Evolutionary conservation across 371 early-diverging fungal species (phyloP).

Genomic region (Apophysomyces sp.): DNA sequence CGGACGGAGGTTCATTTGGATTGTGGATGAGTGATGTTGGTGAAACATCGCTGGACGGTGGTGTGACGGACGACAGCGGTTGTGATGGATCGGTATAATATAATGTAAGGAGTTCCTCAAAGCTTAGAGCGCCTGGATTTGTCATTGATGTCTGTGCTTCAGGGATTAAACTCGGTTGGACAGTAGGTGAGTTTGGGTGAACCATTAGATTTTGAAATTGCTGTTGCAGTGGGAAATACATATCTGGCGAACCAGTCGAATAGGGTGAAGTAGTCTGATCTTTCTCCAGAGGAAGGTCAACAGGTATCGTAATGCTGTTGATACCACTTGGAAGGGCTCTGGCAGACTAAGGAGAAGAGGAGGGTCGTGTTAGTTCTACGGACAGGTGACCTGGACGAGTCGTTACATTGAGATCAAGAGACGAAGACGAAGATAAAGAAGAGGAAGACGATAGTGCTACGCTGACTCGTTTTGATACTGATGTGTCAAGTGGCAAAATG

Average conservation of each 20-base stretch:
- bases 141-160: neutral
- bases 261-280: neutral
- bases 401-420: neutral
- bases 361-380: neutral
- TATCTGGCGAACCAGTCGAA: neutral
- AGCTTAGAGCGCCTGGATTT: constrained; percentile 25
- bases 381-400: neutral
- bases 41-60: neutral
- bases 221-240: neutral
- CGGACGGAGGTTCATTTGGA: neutral
- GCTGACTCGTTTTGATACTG: neutral
- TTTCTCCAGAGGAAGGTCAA: constrained; percentile 15
- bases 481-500: neutral
- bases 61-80: neutral
- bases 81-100: constrained; percentile 11
- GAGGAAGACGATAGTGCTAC: constrained; percentile 16
- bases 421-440: neutral
- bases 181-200: neutral
- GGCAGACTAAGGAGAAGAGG: neutral
- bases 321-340: neutral
- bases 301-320: constrained; percentile 19
- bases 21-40: neutral
- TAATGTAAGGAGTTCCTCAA: constrained; percentile 24
- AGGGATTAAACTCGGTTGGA: neutral
- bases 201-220: neutral